Evolutionary conservation across 108 stramenopile genomes (phyloP).

Genomic region (Cyclotella baltica): DNA sequence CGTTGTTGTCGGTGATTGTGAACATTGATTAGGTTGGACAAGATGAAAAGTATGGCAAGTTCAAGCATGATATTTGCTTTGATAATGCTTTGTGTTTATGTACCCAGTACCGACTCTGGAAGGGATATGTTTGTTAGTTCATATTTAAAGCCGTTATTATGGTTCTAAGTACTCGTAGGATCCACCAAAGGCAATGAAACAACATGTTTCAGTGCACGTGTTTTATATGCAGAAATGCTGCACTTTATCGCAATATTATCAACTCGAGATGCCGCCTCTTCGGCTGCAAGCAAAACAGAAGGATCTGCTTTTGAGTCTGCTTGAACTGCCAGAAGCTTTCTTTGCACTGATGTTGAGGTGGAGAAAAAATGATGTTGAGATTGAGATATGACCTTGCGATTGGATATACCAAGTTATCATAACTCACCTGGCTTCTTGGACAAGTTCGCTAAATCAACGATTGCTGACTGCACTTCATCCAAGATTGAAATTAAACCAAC

Average conservation of each 20-base stretch:
- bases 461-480: conserved; percentile 28
- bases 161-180: neutral
- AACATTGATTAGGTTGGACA: conserved; percentile 18
- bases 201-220: conserved; percentile 24
- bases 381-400: neutral
- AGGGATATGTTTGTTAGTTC: neutral
- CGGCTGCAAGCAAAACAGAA: neutral
- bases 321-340: conserved; percentile 29
- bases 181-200: neutral
- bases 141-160: neutral
- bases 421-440: conserved; percentile 17
- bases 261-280: conserved; percentile 12
- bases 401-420: neutral
- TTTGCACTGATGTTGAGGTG: conserved; percentile 9
- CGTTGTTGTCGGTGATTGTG: conserved; percentile 43
- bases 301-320: conserved; percentile 39
- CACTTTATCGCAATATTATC: conserved; percentile 10
- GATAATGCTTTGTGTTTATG: neutral
- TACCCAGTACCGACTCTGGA: neutral
- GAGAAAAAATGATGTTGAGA: neutral
- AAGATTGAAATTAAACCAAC: conserved; percentile 8
- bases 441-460: conserved; percentile 26
- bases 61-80: neutral
- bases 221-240: conserved; percentile 28
- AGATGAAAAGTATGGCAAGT: neutral